A percentile compares a stretch with the other conserved stretches of the same genome.
Conservation (phyloP, 2,329 filamentous ascomycete species). For the Didymella glomerata region DNA sequence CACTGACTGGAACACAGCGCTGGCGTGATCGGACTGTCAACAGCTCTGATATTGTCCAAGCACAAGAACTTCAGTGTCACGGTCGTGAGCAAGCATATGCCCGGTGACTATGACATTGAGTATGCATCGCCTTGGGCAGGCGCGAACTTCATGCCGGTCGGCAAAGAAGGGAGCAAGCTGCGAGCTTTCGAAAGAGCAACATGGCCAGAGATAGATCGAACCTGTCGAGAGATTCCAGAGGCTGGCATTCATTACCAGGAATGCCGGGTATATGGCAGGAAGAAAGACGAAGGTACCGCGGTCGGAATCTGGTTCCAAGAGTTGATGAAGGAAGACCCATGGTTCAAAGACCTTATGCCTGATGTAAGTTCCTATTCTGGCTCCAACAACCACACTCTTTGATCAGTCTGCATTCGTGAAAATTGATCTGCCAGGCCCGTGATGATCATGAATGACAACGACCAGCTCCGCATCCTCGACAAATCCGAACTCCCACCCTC, state of each 20-base stretch:
- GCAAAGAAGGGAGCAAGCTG: constrained; percentile 51
- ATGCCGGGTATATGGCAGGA: constrained; percentile 66
- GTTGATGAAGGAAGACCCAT: constrained; percentile 72
- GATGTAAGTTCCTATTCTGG: constrained; percentile 60
- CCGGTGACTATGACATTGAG: constrained; percentile 89
- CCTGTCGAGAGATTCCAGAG: constrained; percentile 71
- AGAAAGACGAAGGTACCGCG: constrained; percentile 67
- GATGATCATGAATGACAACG: too few species aligned
- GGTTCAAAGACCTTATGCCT: constrained; percentile 76
- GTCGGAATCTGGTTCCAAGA: constrained; percentile 70
- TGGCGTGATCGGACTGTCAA: constrained; percentile 72
- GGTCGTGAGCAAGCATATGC: constrained; percentile 86
- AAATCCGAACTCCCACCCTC: constrained; percentile 65
- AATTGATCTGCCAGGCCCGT: too few species aligned
- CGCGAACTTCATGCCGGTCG: constrained; percentile 74
- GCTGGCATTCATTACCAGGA: constrained; percentile 81
- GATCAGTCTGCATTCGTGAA: too few species aligned
- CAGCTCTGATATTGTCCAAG: constrained; percentile 67
- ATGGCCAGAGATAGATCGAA: constrained; percentile 55
- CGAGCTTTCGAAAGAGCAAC: constrained; percentile 55
- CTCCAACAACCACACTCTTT: too few species aligned
- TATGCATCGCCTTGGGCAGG: constrained; percentile 91
- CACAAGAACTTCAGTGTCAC: constrained; percentile 68
- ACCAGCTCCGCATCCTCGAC: constrained; percentile 59
- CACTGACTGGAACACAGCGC: constrained; percentile 57